Base-by-base conservation (phyloP, 2,329 filamentous ascomycete species). In the Furcasterigmium furcatum region DNA sequence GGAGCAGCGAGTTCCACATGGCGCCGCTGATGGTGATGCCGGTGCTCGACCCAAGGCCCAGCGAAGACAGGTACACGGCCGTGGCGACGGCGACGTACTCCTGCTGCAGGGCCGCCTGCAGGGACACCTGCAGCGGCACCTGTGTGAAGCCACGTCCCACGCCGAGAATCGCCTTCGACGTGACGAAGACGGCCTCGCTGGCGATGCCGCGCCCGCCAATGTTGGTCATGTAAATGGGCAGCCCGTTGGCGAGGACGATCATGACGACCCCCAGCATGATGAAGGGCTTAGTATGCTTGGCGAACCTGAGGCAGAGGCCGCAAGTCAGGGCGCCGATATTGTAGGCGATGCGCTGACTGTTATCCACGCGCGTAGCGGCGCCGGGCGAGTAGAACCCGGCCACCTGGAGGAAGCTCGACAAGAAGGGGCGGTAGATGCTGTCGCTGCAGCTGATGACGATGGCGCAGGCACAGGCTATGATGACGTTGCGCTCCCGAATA, bases 331-430 rank as follows among this genome's bases (percentile, higher is more conserved):
- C 60, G 1, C 58, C 56, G 5, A 69, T 62, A 39, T 70, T 64
- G 43, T 66, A 67, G 9, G 66, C 57, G 3, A 70, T 58, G 3
- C 59, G 54, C 14, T 62, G 54, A 2, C 57, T 48, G 24, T 64
- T 64, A 24, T 65, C 62, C 8, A 64, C 68, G 12, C 67, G 65
- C 5, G 64, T 67, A 0, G 67, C 61, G 7, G 62, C 55, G 1
- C 61, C 66, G 1, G 66, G 56, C 3, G 55, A 58, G 18, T 64
- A 68, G 6, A 59, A 56, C 1, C 61, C 65, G 13, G 64, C 65
- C 3, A 70, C 65, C 41, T 68, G 65, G 0, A 70, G 59, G 35
- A 66, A 70, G 36, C 66, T 70, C 0, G 65, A 63, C 39, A 69
- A 68, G 50, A 70, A 69, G 2, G 67, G 55, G 1, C 63, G 62